Conservation (phyloP, 31 red algal genomes). For the Porphyra umbilicalis region DNA sequence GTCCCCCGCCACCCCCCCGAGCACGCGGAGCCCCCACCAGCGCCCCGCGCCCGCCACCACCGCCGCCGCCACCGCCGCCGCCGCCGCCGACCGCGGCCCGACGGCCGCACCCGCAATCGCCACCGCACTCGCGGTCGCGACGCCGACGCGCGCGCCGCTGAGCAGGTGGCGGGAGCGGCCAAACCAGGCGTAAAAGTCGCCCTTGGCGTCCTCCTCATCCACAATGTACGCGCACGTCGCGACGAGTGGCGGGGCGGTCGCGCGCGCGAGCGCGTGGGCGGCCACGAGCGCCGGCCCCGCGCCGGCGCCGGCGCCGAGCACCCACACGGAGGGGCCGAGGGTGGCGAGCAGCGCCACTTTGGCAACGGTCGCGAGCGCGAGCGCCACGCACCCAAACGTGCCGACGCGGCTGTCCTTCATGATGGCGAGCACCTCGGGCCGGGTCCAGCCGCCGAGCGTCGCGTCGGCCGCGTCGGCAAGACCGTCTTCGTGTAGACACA, state of each 20-base stretch:
- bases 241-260: neutral
- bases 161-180: neutral
- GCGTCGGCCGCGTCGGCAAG: constrained; percentile 5
- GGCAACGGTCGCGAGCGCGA: neutral
- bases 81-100: no score
- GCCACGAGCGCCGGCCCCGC: neutral
- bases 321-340: neutral
- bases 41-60: neutral
- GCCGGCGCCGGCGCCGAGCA: neutral
- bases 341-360: neutral
- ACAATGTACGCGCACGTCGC: neutral
- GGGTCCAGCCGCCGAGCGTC: neutral
- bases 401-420: constrained; percentile 1
- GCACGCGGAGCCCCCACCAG: neutral
- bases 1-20: neutral
- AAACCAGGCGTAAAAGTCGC: neutral
- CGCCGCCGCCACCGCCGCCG: no score
- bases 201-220: neutral
- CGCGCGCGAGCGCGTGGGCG: neutral
- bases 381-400: neutral
- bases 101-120: neutral
- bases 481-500: neutral
- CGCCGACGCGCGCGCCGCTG: neutral
- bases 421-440: neutral
- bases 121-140: neutral